Evolutionary conservation across 2,329 filamentous ascomycete genomes (phyloP).

Genomic region (Cladosporium sp.): DNA sequence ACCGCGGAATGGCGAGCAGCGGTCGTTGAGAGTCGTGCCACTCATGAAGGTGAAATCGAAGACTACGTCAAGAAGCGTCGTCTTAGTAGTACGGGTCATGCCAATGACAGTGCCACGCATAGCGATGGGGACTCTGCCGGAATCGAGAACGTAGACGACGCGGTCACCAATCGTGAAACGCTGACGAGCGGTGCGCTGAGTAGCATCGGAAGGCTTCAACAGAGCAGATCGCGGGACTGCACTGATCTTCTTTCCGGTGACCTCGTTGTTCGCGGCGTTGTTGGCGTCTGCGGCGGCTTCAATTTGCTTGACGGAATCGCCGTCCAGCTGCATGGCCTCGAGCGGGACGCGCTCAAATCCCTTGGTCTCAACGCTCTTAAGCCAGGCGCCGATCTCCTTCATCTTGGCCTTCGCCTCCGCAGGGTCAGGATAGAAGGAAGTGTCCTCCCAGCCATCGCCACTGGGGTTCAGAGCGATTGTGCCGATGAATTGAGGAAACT

Average conservation of each 20-base stretch:
- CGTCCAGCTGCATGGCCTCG: slow-evolving; percentile 93
- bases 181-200: slow-evolving; percentile 83
- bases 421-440: slow-evolving; percentile 73
- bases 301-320: slow-evolving; percentile 74
- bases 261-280: slow-evolving; percentile 36
- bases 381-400: slow-evolving; percentile 89
- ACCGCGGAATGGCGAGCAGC: slow-evolving; percentile 87
- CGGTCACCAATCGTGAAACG: slow-evolving; percentile 79
- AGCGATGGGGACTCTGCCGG: slow-evolving; percentile 90
- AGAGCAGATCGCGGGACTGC: slow-evolving; percentile 81
- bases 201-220: slow-evolving; percentile 91
- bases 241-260: slow-evolving; percentile 63
- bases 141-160: slow-evolving; percentile 85
- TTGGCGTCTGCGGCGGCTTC: slow-evolving; percentile 67
- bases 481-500: slow-evolving; percentile 91
- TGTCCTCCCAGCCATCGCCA: slow-evolving; percentile 75
- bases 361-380: slow-evolving; percentile 86
- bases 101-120: slow-evolving; percentile 90
- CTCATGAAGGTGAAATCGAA: slow-evolving; percentile 97
- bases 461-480: slow-evolving; percentile 80
- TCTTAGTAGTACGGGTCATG: slow-evolving; percentile 78
- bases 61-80: slow-evolving; percentile 78
- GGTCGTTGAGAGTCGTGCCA: slow-evolving; percentile 81
- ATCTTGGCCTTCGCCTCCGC: slow-evolving; percentile 69
- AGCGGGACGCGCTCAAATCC: slow-evolving; percentile 92